Percentiles rank a stretch among this genome's conserved stretches.
Evolutionary conservation across 2,329 filamentous ascomycete species (phyloP).

Genomic region (Sporothrix humicola): DNA sequence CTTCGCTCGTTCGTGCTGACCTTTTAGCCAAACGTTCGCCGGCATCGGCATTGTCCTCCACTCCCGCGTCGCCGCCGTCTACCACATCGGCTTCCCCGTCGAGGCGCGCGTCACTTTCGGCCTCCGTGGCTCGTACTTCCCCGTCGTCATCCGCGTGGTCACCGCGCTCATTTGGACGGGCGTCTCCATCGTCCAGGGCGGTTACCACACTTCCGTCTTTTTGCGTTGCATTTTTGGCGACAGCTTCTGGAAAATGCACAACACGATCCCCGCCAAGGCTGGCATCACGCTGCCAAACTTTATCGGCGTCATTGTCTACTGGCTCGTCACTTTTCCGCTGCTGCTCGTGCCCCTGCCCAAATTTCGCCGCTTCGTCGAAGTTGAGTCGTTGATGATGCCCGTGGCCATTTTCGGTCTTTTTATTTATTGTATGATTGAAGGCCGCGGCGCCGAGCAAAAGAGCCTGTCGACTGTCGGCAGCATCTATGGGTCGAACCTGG

Average conservation of each 20-base stretch:
- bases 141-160: constrained; percentile 50
- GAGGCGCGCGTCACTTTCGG: constrained; percentile 22
- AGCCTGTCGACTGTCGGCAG: constrained; percentile 14
- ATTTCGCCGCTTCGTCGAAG: constrained; percentile 12
- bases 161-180: constrained; percentile 59
- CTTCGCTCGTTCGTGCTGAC: neutral
- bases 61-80: constrained; percentile 25
- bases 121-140: constrained; percentile 60
- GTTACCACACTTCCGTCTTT: constrained; percentile 72
- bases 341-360: neutral
- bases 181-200: constrained; percentile 84
- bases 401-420: neutral
- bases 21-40: neutral
- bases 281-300: constrained; percentile 36
- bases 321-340: constrained; percentile 5
- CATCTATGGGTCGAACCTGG: constrained; percentile 14
- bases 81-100: constrained; percentile 28
- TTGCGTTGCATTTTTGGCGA: constrained; percentile 56
- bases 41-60: constrained; percentile 18
- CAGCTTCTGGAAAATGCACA: constrained; percentile 68
- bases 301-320: constrained; percentile 16
- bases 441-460: constrained; percentile 12
- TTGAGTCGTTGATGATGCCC: constrained; percentile 11
- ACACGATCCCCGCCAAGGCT: constrained; percentile 39
- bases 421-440: constrained; percentile 6